phyloP scores from a whole-genome alignment of 202 grass and related monocot genomes.

The Schoenoplectus tabernaemontani region DNA sequence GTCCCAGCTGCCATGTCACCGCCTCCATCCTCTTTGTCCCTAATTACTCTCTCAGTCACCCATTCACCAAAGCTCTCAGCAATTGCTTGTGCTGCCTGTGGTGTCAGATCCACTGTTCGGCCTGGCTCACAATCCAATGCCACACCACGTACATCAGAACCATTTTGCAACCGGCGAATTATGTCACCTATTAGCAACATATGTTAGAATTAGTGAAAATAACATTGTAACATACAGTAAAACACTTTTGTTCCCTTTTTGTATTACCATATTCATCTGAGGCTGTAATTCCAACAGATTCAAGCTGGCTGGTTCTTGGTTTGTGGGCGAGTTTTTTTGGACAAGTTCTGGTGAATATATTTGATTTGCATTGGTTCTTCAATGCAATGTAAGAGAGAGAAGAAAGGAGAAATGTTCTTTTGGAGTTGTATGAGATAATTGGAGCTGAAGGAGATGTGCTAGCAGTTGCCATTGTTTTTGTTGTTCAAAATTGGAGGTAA shows the following conservation, averaged over 20 bases:
- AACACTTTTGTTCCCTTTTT: neutral
- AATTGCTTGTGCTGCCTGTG: constrained; percentile 53
- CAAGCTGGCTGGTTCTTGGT: constrained; percentile 19
- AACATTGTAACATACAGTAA: neutral
- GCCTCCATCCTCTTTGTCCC: neutral
- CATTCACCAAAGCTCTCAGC: constrained; percentile 80
- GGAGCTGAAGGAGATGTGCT: constrained; percentile 17
- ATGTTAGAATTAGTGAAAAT: neutral
- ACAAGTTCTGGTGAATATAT: neutral
- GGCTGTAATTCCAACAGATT: constrained; percentile 10
- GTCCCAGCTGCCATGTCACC: neutral
- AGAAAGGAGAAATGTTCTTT: constrained; percentile 13
- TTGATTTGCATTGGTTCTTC: constrained; percentile 12
- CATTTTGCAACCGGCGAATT: constrained; percentile 68
- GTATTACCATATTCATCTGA: constrained; percentile 27
- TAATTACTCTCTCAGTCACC: constrained; percentile 33
- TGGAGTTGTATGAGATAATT: constrained; percentile 13
- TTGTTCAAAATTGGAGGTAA: neutral
- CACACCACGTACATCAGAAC: constrained; percentile 64
- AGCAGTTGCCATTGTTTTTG: constrained; percentile 22
- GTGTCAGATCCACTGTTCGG: constrained; percentile 55
- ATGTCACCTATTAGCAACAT: constrained; percentile 39
- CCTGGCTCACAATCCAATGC: constrained; percentile 71
- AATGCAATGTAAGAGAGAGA: constrained; percentile 11
- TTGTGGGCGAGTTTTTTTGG: neutral